Conservation (phyloP, 2,329 filamentous ascomycete species). For the Seiridium cupressi region DNA sequence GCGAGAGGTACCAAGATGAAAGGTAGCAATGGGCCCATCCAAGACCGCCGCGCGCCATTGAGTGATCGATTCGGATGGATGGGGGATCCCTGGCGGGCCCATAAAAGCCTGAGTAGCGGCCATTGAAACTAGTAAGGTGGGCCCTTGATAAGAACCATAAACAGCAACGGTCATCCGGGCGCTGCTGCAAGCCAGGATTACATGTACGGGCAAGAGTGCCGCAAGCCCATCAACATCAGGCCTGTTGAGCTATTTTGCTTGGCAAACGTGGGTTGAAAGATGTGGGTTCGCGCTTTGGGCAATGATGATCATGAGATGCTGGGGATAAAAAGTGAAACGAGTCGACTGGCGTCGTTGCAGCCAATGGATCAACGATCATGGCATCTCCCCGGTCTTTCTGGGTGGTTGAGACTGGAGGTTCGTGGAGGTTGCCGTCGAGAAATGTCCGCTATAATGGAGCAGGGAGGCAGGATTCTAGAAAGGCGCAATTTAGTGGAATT, state of each 20-base stretch:
- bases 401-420: too few relatives aligned
- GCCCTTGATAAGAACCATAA: constrained; percentile 1
- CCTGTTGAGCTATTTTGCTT: background rate
- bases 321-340: background rate
- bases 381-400: too few relatives aligned
- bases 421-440: background rate
- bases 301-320: background rate
- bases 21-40: constrained; percentile 3
- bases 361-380: background rate
- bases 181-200: background rate
- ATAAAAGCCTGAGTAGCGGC: background rate
- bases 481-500: background rate
- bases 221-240: background rate
- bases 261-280: background rate
- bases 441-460: background rate
- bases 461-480: background rate
- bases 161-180: constrained; percentile 4
- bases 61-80: background rate
- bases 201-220: background rate
- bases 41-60: background rate
- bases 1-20: constrained; percentile 4
- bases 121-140: constrained; percentile 2
- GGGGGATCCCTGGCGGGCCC: background rate
- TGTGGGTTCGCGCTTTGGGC: background rate
- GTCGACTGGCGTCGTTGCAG: background rate